Evolutionary conservation across 2,329 filamentous ascomycete species (phyloP).

Genomic region (Clonostachys byssicola): DNA sequence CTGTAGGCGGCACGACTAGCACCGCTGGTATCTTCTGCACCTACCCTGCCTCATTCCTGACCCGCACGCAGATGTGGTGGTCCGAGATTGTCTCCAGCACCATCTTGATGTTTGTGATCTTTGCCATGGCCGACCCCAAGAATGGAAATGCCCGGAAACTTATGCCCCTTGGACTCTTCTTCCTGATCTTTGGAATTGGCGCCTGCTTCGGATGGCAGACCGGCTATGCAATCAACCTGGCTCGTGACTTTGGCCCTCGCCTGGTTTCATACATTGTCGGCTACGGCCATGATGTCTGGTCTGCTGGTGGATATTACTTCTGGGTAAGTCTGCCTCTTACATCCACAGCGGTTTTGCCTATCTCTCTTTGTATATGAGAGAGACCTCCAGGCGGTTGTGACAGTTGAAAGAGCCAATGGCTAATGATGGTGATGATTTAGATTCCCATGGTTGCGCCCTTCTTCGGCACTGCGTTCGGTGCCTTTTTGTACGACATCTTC

Average conservation of each 20-base stretch:
- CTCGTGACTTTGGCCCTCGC: constrained; percentile 67
- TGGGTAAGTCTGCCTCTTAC: constrained; percentile 44
- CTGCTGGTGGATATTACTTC: constrained; percentile 66
- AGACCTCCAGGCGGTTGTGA: neutral
- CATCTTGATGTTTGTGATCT: constrained; percentile 69
- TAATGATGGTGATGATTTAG: constrained; percentile 23
- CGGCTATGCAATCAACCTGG: constrained; percentile 71
- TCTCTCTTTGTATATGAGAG: neutral
- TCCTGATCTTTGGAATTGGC: constrained; percentile 70
- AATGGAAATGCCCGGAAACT: constrained; percentile 52
- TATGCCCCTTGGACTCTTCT: constrained; percentile 61
- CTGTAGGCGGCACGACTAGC: constrained; percentile 53
- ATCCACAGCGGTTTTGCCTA: too few species aligned
- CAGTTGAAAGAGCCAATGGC: neutral
- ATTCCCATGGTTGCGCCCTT: constrained; percentile 72
- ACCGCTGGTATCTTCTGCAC: constrained; percentile 72
- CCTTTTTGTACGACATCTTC: constrained; percentile 63
- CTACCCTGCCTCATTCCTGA: constrained; percentile 65
- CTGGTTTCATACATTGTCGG: constrained; percentile 64
- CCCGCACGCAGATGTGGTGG: constrained; percentile 64
- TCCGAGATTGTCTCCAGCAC: constrained; percentile 66
- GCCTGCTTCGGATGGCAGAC: constrained; percentile 75
- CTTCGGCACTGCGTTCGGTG: constrained; percentile 58
- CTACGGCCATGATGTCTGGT: constrained; percentile 65
- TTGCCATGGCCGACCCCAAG: constrained; percentile 57